phyloP scores from a whole-genome alignment of 2,329 filamentous ascomycete genomes.

The Pestalotiopsis sp. region DNA sequence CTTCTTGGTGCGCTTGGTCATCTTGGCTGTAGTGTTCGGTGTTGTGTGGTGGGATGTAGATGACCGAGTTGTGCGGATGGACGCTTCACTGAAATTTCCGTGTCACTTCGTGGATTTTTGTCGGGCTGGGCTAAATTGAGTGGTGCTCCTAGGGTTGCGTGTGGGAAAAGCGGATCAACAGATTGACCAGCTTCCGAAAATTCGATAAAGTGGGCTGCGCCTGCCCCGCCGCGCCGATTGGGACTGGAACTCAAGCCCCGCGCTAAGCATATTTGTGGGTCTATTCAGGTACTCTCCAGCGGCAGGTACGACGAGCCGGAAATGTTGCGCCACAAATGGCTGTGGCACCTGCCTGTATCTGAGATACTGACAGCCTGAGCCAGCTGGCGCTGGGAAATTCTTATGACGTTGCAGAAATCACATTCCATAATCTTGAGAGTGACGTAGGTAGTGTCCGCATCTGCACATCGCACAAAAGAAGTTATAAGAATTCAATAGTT shows the following conservation, averaged over 20 bases:
- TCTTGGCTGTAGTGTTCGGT: slow-evolving; percentile 59
- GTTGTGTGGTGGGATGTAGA: slow-evolving; percentile 25
- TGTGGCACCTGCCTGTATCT: not conserved
- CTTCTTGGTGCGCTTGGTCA: slow-evolving; percentile 98
- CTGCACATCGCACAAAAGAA: no score
- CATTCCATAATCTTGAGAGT: no score
- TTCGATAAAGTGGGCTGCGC: not conserved
- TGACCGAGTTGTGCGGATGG: slow-evolving; percentile 24
- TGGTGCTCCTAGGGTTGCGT: slow-evolving; percentile 4
- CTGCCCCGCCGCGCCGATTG: not conserved
- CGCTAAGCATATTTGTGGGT: not conserved
- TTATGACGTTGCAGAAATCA: not conserved
- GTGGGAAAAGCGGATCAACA: slow-evolving; percentile 4
- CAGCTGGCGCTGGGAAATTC: not conserved
- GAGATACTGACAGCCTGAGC: not conserved
- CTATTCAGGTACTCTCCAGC: not conserved
- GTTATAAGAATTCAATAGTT: not conserved
- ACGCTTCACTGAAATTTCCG: slow-evolving; percentile 6
- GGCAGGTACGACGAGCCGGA: not conserved
- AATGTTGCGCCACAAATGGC: not conserved
- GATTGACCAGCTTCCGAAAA: not conserved
- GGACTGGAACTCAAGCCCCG: not conserved
- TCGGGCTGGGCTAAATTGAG: slow-evolving; percentile 2
- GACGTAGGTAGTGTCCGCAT: no score
- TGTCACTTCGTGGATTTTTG: not conserved